Base-by-base conservation (phyloP, 306 rosid species). In the Lathyrus aphaca region DNA sequence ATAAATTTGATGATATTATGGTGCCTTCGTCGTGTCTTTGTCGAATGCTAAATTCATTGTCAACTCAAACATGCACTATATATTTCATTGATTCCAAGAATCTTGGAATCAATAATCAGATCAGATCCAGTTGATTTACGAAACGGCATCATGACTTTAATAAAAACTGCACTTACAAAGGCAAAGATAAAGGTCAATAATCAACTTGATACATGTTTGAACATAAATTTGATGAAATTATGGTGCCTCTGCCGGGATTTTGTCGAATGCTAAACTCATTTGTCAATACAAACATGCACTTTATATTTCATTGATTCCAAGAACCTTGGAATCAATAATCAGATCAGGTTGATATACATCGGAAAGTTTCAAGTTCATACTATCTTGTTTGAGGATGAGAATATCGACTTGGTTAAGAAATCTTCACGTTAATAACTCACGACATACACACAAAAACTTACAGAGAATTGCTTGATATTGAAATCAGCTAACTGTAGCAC, bases 401-500 rank as follows among this genome's bases (percentile, higher is more conserved):
- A 21, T 5, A 21, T 19, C 32, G 32, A 53, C 30, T 53, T 25
- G 37, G 61, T 55, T 35, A 55, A 55, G 29, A 25, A 13, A 23
- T 35, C 37, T 25, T 55, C 62, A 13, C 19, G 5, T 56, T 56
- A 27, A 27, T 3, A 53, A 21, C 32, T 21, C 15, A 19, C 21
- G 8, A 21, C 59, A 19, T 30, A 3, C 29, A 50, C 7, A 53
- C 35, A 21, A 37, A 56, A 55, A 55, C 66, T 53, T 18, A 57
- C 50, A 19, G 46, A 35, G 32, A 27, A 49, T 37, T 73, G 64
- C 6, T 49, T 73, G 53, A 49, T 48, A n/a, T 15, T 39, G 39
- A 39, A 51, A 51, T 30, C 17, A 73, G 46, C 42, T 53, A 6
- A 29, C 35, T 40, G 54, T 21, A 5, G 45, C 59, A 53, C 72